phyloP scores from a whole-genome alignment of 1,284 basidiomycete species.

The Ceratobasidium sp. region DNA sequence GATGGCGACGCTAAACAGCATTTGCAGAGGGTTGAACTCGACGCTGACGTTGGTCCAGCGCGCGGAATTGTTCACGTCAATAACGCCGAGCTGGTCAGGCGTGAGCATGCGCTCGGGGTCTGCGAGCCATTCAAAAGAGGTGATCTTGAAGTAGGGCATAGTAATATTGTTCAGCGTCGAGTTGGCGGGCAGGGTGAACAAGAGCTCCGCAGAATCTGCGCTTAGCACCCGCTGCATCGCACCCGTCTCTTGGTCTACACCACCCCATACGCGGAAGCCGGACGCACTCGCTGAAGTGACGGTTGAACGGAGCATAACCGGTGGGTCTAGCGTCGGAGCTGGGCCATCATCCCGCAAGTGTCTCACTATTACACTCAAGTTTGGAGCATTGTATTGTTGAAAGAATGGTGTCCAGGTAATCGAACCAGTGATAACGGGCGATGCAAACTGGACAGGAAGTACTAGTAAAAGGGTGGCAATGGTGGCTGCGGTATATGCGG shows the following conservation, averaged over 20 bases:
- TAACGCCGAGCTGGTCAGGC: conserved; percentile 11
- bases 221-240: not conserved
- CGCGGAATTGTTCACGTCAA: not conserved
- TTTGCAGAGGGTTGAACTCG: not conserved
- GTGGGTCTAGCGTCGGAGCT: not conserved
- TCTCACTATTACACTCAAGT: not conserved
- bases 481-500: not conserved
- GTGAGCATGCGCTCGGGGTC: not conserved
- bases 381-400: conserved; percentile 1
- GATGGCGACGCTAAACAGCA: not conserved
- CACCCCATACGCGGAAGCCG: not conserved
- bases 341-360: not conserved
- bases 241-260: conserved; percentile 1
- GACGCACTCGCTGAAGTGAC: not conserved
- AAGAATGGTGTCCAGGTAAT: conserved; percentile 13
- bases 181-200: conserved; percentile 20
- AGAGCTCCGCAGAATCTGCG: not conserved
- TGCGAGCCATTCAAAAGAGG: conserved; percentile 6
- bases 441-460: not conserved
- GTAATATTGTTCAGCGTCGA: conserved; percentile 14
- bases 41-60: conserved; percentile 12
- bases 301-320: not conserved
- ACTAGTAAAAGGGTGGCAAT: not conserved
- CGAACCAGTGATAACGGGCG: conserved; percentile 18
- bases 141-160: conserved; percentile 16